Base-by-base conservation (phyloP, 2,329 filamentous ascomycete genomes). In the Sphaerulina musiva region DNA sequence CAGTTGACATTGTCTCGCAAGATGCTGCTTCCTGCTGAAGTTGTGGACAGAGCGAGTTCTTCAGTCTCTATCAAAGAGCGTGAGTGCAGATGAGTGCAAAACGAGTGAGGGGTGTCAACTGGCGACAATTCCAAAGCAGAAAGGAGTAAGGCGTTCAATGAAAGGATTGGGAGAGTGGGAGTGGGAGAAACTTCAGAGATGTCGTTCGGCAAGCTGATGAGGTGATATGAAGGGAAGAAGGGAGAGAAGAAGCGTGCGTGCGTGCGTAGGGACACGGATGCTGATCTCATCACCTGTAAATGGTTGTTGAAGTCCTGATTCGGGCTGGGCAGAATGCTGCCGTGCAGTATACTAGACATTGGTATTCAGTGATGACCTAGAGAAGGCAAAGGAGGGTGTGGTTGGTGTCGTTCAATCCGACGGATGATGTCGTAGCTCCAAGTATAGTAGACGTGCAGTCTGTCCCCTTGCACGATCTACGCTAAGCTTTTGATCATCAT, bases 41-140 rank as follows among this genome's bases (percentile, higher is more conserved):
- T 10, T 49, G 20, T 31, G 12, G 57, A 55, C 53, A 60, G 54
- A 49, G 42, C 53, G 46, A 49, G 36, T 41, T 32, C 31, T 39
- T 32, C 17, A 11, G 12, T 31, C 46, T 54, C 52, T 54, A 36
- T 54, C 42, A 51, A 54, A 46, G 55, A 54, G 53, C 50, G 54
- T 53, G 47, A 43, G 48, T 56, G 49, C 41, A 40, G 55, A 56
- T 6, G 59, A 59, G 46, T 61, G 59, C 53, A 17, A 17, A 17
- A 17, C 14, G 14, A 17, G 14, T 17, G 14, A 17, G 14, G 14
- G 29, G 46, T 46, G 59, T 61, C 59, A 57, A 56, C 54, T 57
- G 51, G 57, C 57, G 59, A 61, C 59, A 40, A 34, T 34, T 12
- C 44, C 11, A 36, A 46, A 48, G 53, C 57, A 17, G 14, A 17